Evolutionary conservation across 805 yeast species (phyloP).

Genomic region (Candida arabinofermentans): DNA sequence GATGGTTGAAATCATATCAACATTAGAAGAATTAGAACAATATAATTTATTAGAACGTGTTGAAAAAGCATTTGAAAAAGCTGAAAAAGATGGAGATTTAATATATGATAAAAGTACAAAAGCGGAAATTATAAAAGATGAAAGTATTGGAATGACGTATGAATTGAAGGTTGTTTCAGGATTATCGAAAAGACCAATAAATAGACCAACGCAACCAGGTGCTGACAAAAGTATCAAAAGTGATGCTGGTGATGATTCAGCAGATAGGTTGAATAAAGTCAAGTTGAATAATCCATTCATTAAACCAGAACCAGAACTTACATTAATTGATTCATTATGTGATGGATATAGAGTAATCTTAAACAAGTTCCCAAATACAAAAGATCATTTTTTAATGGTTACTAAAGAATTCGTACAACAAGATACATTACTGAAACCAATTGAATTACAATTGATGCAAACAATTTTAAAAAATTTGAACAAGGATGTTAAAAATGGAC

Average conservation of each 20-base stretch:
- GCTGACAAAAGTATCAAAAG: no score
- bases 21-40: constrained; percentile 19
- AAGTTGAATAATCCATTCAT: constrained; percentile 65
- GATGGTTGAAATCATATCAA: constrained; percentile 5
- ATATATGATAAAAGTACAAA: constrained; percentile 17
- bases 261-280: constrained; percentile 29
- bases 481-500: constrained; percentile 26
- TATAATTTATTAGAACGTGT: constrained; percentile 17
- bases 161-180: constrained; percentile 33
- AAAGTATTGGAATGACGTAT: constrained; percentile 21
- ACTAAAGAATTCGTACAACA: constrained; percentile 75
- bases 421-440: constrained; percentile 61
- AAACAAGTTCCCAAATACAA: constrained; percentile 83
- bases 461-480: constrained; percentile 50
- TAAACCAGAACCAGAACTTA: constrained; percentile 72
- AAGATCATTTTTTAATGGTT: constrained; percentile 73
- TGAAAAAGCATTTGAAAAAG: constrained; percentile 18
- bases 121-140: constrained; percentile 22
- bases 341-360: constrained; percentile 60
- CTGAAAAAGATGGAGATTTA: constrained; percentile 22
- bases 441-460: constrained; percentile 62
- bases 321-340: constrained; percentile 51
- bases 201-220: constrained; percentile 32
- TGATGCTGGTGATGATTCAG: constrained; percentile 32
- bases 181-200: constrained; percentile 31